Evolutionary conservation across 768 basidiomycete genomes (phyloP), one percentile per base, ranked within the genome.

Genomic region (Coprinellus micaceus): DNA sequence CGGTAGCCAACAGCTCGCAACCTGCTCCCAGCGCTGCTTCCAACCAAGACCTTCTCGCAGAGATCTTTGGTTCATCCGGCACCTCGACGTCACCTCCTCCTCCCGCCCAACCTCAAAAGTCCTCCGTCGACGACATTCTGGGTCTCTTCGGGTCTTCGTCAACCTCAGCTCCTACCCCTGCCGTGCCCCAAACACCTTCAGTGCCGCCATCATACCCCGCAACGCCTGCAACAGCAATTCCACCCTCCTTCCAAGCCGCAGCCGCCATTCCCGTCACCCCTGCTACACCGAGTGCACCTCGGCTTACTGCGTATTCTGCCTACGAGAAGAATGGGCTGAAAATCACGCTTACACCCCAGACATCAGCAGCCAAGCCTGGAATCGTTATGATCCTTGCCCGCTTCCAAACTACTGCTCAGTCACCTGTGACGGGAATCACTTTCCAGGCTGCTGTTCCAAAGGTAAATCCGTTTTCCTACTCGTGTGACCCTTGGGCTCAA

Each of bases 361-460:
- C 87, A 15, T 88, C 88, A 24, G 68, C 87, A 9, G 73, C 83
- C 46, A 86, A 88, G 59, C 91, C 93, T n/a, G 94, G 93, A 37
- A 76, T 96, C 41, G 88, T 96, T 22, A 90, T 95, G 73, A 89
- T 98, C 59, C 72, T 94, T 56, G 95, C 93, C 19, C 81, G 87
- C 52, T 98, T 99, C 77, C 86, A 89, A 56, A 82, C 85, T 2
- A 74, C 80, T 2, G 86, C 84, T 15, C 67, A 67, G 2, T 78
- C 72, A 19, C 52, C 79, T 4, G 85, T 79, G 1, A 76, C 77
- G 4, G 84, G 83, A 1, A 73, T 99, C 46, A 94, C 87, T 65
- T 98, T 99, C 77, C 97, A 98, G 69, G 97, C 94, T 39, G 97
- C 96, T 7, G 96, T 99, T 7, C 96, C 96, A 3, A 96, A 93